Evolutionary conservation across 176 grass and related monocot species (phyloP).

Genomic region (Juncus inflexus): DNA sequence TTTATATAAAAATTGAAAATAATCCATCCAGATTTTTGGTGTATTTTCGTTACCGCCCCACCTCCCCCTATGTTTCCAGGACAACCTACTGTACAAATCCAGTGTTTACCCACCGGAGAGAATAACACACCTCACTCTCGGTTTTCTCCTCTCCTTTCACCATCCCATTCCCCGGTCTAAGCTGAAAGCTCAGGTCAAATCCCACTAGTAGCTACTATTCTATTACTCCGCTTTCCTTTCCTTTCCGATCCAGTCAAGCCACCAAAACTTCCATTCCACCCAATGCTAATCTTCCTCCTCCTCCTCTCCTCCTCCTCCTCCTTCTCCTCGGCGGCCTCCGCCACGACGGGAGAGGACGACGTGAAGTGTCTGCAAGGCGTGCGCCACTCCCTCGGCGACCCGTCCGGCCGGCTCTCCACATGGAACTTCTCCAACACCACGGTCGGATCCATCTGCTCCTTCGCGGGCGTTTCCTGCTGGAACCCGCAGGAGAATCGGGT

Average conservation of each 20-base stretch:
- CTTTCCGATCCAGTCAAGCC: constrained; percentile 20
- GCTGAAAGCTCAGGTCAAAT: constrained; percentile 16
- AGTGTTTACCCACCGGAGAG: too few species aligned
- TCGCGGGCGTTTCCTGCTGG: constrained; percentile 62
- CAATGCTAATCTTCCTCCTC: constrained; percentile 15
- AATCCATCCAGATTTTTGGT: too few species aligned
- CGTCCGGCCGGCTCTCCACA: not conserved
- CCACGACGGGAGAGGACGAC: constrained; percentile 51
- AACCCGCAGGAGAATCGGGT: constrained; percentile 69
- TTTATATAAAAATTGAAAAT: too few species aligned
- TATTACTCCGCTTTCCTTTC: not conserved
- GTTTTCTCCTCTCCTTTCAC: not conserved
- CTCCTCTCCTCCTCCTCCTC: not conserved
- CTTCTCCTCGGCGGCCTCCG: not conserved
- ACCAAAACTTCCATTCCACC: constrained; percentile 2
- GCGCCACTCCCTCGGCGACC: constrained; percentile 24
- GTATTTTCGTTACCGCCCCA: too few species aligned
- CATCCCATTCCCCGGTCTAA: constrained; percentile 14
- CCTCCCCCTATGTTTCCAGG: too few species aligned
- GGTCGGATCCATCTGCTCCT: constrained; percentile 46
- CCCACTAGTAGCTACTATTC: constrained; percentile 19
- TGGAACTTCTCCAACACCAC: constrained; percentile 61
- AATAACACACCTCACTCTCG: too few species aligned
- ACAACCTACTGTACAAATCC: too few species aligned
- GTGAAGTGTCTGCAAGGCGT: constrained; percentile 54